phyloP scores from a whole-genome alignment of 2,329 filamentous ascomycete genomes.

The Colletotrichum scovillei region DNA sequence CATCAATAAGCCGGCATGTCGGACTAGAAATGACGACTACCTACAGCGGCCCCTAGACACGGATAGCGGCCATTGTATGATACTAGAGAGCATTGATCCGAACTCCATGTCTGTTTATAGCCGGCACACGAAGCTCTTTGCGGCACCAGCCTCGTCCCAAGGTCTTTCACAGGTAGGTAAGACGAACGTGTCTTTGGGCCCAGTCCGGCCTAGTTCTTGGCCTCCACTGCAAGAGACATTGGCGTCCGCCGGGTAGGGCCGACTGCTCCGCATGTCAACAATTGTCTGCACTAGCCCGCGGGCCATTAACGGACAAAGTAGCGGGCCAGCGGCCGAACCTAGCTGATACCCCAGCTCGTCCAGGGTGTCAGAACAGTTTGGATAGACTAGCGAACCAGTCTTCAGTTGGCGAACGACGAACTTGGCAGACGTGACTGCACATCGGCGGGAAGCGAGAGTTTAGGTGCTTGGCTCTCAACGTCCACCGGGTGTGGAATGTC shows the following conservation, averaged over 20 bases:
- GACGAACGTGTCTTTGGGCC: not conserved
- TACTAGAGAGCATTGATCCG: not conserved
- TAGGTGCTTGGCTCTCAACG: constrained; percentile 18
- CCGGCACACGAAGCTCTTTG: not conserved
- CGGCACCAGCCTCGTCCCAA: not conserved
- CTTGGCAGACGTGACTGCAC: not conserved
- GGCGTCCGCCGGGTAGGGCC: constrained; percentile 19
- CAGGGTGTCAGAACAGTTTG: not conserved
- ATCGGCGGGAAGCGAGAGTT: not conserved
- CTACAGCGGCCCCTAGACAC: not conserved
- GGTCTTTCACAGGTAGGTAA: not conserved
- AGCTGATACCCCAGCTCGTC: not conserved
- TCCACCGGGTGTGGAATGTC: constrained; percentile 8
- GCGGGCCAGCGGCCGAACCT: not conserved
- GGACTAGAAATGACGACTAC: not conserved
- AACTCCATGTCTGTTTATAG: not conserved
- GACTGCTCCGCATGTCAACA: constrained; percentile 15
- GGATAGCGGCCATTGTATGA: not conserved
- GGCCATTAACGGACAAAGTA: not conserved
- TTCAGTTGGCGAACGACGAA: not conserved
- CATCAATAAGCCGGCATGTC: not conserved
- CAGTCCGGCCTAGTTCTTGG: constrained; percentile 9
- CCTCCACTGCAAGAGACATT: constrained; percentile 6
- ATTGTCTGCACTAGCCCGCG: not conserved
- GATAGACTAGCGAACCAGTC: not conserved